Base-by-base conservation (phyloP, 2,329 filamentous ascomycete species). In the Calonectria henricotiae region DNA sequence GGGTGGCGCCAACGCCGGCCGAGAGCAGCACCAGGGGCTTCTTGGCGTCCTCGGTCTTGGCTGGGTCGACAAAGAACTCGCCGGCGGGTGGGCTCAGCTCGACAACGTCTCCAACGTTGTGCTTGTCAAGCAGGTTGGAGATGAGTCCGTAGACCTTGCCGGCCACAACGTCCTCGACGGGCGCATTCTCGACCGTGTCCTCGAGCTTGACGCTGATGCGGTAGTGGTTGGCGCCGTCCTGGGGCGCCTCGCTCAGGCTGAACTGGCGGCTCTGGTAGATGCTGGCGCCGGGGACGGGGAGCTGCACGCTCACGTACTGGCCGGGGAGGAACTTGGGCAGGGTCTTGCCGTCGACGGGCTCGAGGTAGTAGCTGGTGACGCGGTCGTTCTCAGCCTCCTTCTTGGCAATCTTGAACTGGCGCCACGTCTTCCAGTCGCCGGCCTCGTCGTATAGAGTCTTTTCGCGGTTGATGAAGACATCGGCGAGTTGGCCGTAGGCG, bases 161-260 rank as follows among this genome's bases (percentile, higher is more conserved):
- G 32, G 78, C 75, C 25, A 76, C 77, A 5, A 81, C 73, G 60
- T 84, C 84, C 35, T 82, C 80, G 12, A 73, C 11, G 2, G 76
- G 67, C 5, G 76, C 74, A 32, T 76, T 68, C 37, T 78, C 76
- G 15, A 78, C 60, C 2, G 78, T 78, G 41, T 87, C 90, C 73
- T 89, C 92, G 68, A 85, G 88, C 86, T 95, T 95, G 71, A 96
- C 90, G 74, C 89, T 93, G 82, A 96, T 90, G 65, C 93, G 89
- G 82, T 94, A 94, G 81, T 90, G 88, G 17, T 84, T 83, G 8
- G 86, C 86, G 58, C 86, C 85, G n/a, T 74, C 75, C 27, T 74
- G 73, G 4, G 86, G 85, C 2, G 83, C 85, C 75, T 93, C 90
- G 77, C 89, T 92, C 67, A 96, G 85, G 55, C 90, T 93, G 84